Base-by-base conservation (phyloP, 106 monocot genomes). In the Platanthera guangdongensis region DNA sequence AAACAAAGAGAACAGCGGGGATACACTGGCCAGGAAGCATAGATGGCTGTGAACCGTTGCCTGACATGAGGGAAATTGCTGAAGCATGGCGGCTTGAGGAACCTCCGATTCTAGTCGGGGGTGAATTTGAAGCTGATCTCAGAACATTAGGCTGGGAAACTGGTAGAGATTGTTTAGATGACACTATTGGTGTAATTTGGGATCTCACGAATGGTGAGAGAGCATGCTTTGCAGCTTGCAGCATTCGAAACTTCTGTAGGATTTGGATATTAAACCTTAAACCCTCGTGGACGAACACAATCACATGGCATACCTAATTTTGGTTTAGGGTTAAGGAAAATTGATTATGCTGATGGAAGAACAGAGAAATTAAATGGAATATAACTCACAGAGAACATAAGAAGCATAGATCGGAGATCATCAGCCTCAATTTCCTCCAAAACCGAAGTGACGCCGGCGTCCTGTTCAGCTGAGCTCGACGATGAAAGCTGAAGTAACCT, bases 311-410 rank as follows among this genome's bases (percentile, higher is more conserved):
- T 21, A 99, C 92, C 99, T 99, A 82, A 47, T 72, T 76, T 22
- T 14, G 46, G 7, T 51, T 63, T 22, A 53, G 52, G 9, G 39
- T 48, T 48, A 28, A 11, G 11, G 25, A 21, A 50, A 30, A 5
- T 19, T 32, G 25, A 48, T 52, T 52, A 55, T 46, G 11, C 18
- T 32, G 47, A 57, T 62, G 11, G 65, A 65, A 9, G 9, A 65
- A 32, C 32, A 13, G 47, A 48, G 30, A 77, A 76, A 59, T n/a
- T 68, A 25, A n/a, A 8, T 30, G 18, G 30, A 4, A 51, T 52
- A 79, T 9, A 74, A 83, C 88, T 92, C 74, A 99, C 99, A 28
- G 86, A 90, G 79, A 94, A 99, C 90, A 99, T 92, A 74, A 99
- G 86, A 45, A 99, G 92, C 85, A 94, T 80, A 25, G 82, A 90